Evolutionary conservation across 441 rosid genomes (phyloP).

Genomic region (Kokia cookei): DNA sequence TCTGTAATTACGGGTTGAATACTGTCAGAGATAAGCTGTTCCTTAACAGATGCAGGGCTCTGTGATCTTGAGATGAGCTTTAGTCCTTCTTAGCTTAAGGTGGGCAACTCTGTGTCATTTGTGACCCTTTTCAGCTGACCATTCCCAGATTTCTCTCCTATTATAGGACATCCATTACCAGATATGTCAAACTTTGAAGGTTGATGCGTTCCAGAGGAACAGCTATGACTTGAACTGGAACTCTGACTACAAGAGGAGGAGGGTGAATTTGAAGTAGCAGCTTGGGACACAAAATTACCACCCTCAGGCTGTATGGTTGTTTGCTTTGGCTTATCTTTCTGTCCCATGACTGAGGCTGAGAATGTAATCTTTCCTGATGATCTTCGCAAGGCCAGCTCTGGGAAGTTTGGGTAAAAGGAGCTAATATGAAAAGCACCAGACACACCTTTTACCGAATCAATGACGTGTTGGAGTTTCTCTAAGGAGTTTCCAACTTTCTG

Average conservation of each 20-base stretch:
- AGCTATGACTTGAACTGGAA: conserved; percentile 70
- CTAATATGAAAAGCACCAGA: conserved; percentile 58
- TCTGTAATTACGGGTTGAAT: conserved; percentile 16
- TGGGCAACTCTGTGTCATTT: conserved; percentile 42
- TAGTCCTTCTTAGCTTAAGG: conserved; percentile 36
- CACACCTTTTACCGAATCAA: conserved; percentile 70
- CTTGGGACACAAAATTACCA: conserved; percentile 14
- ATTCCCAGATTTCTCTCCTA: conserved; percentile 20
- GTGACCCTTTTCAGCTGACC: conserved; percentile 29
- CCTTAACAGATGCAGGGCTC: conserved; percentile 34
- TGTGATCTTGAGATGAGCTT: conserved; percentile 36
- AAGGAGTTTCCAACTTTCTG: conserved; percentile 86
- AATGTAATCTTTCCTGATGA: conserved; percentile 34
- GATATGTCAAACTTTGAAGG: conserved; percentile 18
- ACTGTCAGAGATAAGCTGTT: conserved; percentile 26
- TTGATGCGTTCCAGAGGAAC: conserved; percentile 54
- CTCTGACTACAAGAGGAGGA: conserved; percentile 68
- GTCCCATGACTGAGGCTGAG: conserved; percentile 16
- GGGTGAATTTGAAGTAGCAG: conserved; percentile 41
- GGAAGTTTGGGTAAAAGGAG: conserved; percentile 65
- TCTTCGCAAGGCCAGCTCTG: conserved; percentile 49
- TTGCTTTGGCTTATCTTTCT: conserved; percentile 22
- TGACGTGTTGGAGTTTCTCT: conserved; percentile 69
- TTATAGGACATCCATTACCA: conserved; percentile 20
- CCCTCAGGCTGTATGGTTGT: conserved; percentile 22